phyloP scores from a whole-genome alignment of 345 rosid species.

The Hirschfeldia incana region DNA sequence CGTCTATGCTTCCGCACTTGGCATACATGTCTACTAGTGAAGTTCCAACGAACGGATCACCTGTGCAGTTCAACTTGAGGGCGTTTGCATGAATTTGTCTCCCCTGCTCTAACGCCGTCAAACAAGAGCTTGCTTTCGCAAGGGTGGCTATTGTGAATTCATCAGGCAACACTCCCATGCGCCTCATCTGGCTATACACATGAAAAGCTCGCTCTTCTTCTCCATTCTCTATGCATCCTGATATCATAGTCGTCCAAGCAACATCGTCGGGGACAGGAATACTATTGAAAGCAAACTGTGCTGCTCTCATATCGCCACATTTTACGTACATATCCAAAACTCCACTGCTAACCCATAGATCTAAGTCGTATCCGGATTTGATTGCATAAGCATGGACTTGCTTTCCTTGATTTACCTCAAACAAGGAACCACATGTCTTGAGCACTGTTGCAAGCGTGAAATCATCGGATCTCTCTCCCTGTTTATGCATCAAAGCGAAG shows the following conservation, averaged over 20 bases:
- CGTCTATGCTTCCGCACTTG: conserved; percentile 64
- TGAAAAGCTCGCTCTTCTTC: conserved; percentile 53
- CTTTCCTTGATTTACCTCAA: conserved; percentile 45
- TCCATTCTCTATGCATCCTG: conserved; percentile 68
- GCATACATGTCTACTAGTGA: conserved; percentile 74
- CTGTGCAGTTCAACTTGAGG: conserved; percentile 48
- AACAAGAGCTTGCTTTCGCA: conserved; percentile 59
- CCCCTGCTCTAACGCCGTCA: conserved; percentile 64
- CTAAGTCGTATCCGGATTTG: conserved; percentile 48
- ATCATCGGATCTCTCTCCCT: conserved; percentile 49
- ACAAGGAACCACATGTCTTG: conserved; percentile 55
- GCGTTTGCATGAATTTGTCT: conserved; percentile 66
- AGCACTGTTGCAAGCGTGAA: conserved; percentile 51
- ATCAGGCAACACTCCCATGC: conserved; percentile 54
- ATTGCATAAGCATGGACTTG: conserved; percentile 54
- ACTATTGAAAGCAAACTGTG: conserved; percentile 45
- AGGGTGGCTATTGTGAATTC: conserved; percentile 65
- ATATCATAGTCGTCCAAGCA: conserved; percentile 74
- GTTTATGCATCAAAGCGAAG: conserved; percentile 45
- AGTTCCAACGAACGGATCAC: conserved; percentile 53
- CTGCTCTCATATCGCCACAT: conserved; percentile 55
- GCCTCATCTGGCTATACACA: conserved; percentile 60
- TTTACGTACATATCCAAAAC: conserved; percentile 66
- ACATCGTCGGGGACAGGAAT: conserved; percentile 56
- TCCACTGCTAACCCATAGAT: conserved; percentile 54